A percentile compares a stretch with the other conserved stretches of the same genome.
phyloP scores from a whole-genome alignment of 176 grass and related monocot species.

The Olyra latifolia region DNA sequence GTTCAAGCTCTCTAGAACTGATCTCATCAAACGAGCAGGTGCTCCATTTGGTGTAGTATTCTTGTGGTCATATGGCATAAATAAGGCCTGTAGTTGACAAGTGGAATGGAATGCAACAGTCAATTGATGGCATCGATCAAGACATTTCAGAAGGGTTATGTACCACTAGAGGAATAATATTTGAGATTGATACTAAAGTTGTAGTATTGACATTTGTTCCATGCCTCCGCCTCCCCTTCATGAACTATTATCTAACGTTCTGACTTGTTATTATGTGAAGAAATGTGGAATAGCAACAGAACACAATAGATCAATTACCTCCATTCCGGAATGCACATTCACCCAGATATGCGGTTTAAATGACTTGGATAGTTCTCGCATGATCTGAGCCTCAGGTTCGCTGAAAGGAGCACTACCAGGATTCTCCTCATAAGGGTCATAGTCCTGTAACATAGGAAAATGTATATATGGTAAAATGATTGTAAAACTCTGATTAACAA shows the following conservation, averaged over 20 bases:
- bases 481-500: neutral
- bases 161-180: neutral
- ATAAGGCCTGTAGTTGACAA: constrained; percentile 68
- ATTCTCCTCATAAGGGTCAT: constrained; percentile 92
- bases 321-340: constrained; percentile 98
- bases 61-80: constrained; percentile 99
- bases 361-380: constrained; percentile 74
- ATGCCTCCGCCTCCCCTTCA: neutral
- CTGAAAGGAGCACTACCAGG: constrained; percentile 87
- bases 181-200: neutral
- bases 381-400: constrained; percentile 94
- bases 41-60: constrained; percentile 78
- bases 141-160: neutral
- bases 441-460: constrained; percentile 68
- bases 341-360: constrained; percentile 98
- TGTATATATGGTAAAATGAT: neutral
- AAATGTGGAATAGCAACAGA: constrained; percentile 10
- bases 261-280: neutral
- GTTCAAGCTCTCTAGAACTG: constrained; percentile 81
- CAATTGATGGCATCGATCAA: neutral
- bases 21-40: constrained; percentile 69
- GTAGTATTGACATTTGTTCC: neutral
- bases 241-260: constrained; percentile 4
- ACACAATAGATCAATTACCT: constrained; percentile 52
- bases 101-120: neutral